Evolutionary conservation across 2,329 filamentous ascomycete species (phyloP), one percentile per base, ranked within the genome.

Genomic region (Phialophora chinensis): DNA sequence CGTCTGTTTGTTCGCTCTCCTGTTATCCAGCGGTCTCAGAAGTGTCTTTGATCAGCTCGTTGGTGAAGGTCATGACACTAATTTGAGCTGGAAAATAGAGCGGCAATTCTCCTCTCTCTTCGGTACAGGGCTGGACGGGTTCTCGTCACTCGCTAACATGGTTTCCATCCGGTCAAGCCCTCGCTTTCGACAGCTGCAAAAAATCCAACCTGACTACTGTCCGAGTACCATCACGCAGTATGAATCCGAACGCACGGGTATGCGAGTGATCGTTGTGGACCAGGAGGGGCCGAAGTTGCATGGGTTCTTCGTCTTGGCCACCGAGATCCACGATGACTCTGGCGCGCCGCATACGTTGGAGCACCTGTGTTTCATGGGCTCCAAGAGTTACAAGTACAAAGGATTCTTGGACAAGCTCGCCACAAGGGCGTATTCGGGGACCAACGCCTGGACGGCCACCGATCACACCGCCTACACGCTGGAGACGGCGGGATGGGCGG

Each of bases 401-500:
- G 95, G 95, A 1, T 88, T 99, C 49, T 85, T 99, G 20, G 94
- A 98, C 78, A 97, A 96, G 80, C 86, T 99, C 66, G 92, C 95
- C 2, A 96, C 92, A 4, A 88, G 96, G 71, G 92, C 94, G 1
- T 99, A 98, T 77, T 96, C 94, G 1, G 87, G 86, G 65, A 99
- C 95, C 35, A 99, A 99, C 79, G 95, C 95, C 3, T 99, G 94
- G 92, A 99, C 95, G 1, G 93, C 93, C 25, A 95, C 91, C 12
- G 95, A 98, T 73, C 93, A 98, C 76, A 99, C 96, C 0, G 93
- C 93, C 2, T 99, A 99, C 79, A 97, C 93, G 0, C 84, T 99
- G 17, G 92, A 97, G 74, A 95, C 93, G 11, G 95, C 95, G 27
- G 95, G 95, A 1, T 99, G 95, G 94, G 93, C 96, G 73, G 94